Percentiles rank a stretch among this genome's conserved stretches.
Conservation (phyloP, 495 filamentous ascomycete genomes). For the Talaromyces stipitatus region DNA sequence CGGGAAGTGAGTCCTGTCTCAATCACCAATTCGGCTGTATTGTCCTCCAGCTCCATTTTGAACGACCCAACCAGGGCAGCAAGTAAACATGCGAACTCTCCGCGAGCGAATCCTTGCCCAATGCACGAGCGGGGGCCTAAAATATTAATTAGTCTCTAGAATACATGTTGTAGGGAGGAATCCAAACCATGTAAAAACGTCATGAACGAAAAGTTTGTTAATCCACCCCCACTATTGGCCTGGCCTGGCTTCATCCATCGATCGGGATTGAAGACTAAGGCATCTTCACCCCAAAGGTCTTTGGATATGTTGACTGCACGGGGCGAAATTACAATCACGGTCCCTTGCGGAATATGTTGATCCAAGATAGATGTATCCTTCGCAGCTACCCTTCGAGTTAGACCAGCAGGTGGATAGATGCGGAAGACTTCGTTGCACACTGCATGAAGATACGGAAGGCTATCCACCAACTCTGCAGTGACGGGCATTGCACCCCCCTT, state of each 20-base stretch:
- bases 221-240: slow-evolving; percentile 45
- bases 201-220: slow-evolving; percentile 65
- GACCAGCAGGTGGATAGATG: slow-evolving; percentile 48
- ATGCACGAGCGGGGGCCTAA: slow-evolving; percentile 78
- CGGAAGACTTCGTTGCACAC: slow-evolving; percentile 55
- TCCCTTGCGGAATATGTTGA: slow-evolving; percentile 48
- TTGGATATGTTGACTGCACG: slow-evolving; percentile 61
- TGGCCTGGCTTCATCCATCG: slow-evolving; percentile 55
- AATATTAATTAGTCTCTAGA: slow-evolving; percentile 44
- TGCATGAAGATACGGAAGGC: slow-evolving; percentile 51
- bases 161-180: background rate
- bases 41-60: slow-evolving; percentile 53
- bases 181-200: slow-evolving; percentile 66
- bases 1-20: slow-evolving; percentile 53
- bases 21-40: slow-evolving; percentile 48
- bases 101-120: slow-evolving; percentile 70
- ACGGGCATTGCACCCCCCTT: slow-evolving; percentile 31
- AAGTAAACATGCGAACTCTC: slow-evolving; percentile 75
- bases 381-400: slow-evolving; percentile 54
- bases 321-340: slow-evolving; percentile 39
- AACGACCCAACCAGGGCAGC: slow-evolving; percentile 69
- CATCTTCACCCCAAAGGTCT: slow-evolving; percentile 77
- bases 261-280: slow-evolving; percentile 72
- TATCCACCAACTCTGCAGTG: slow-evolving; percentile 41
- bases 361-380: slow-evolving; percentile 55